Base-by-base conservation (phyloP, 495 filamentous ascomycete species). In the Apodospora peruviana region DNA sequence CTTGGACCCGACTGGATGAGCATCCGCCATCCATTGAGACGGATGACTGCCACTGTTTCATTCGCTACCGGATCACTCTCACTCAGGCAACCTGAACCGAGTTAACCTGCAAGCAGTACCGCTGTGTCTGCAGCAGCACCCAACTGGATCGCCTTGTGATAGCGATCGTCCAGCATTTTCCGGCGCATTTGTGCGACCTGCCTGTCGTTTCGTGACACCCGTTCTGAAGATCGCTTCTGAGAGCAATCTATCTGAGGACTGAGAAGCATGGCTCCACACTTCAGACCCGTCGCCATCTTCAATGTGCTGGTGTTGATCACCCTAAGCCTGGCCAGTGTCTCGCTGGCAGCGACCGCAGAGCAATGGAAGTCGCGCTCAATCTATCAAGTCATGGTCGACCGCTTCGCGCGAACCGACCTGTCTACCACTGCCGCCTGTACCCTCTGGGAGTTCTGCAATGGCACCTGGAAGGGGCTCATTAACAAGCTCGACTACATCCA, bases 281-380 rank as follows among this genome's bases (percentile, higher is more conserved):
- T 10, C 40, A 5, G n/a, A 12, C 27, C 12, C 17, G 25, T 17
- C 14, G 14, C 35, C n/a, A 7, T 24, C 42, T 12, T 18, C 42
- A 4, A 18, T 5, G 16, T 44, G 42, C 12, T 44, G 17, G 25
- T 11, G 2, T 14, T 16, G 8, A 14, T 14, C 16, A 18, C 42
- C n/a, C n/a, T n/a, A n/a, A n/a, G n/a, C 23, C 24, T 44, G 10
- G 24, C 42, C 5, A 19, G 42, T 18, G 24, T 44, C 18, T 32
- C 25, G 17, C 24, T 18, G 16, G 42, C 5, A 9, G 42, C 42
- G 16, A 29, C 8, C 25, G 42, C 42, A 0, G 73, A 64, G 8
- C 56, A 78, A 49, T 86, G 83, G 83, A 75, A 82, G 45, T 67
- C 72, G 17, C n/a, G n/a, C n/a, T n/a, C n/a, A n/a, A n/a, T n/a